Conservation (phyloP, 441 rosid genomes). For the Jatropha multifida region DNA sequence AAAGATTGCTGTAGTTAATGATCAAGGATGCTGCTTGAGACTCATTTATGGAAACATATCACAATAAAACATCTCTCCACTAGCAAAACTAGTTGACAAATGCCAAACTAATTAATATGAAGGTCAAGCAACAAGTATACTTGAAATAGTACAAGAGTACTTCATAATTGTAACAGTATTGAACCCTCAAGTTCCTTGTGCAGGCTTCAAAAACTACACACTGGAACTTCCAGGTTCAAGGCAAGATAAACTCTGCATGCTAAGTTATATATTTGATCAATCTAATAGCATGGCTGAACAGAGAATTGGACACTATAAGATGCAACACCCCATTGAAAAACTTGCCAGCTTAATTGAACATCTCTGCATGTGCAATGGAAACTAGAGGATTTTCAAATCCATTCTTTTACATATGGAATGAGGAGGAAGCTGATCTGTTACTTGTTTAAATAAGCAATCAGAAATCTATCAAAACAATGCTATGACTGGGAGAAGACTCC, state of each 20-base stretch:
- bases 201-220: background rate
- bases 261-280: background rate
- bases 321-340: background rate
- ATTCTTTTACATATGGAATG: background rate
- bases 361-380: slow-evolving; percentile 7
- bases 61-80: background rate
- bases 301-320: background rate
- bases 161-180: background rate
- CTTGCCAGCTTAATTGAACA: background rate
- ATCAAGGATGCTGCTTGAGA: background rate
- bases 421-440: background rate
- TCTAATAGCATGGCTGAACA: background rate
- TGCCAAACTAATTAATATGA: background rate
- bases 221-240: background rate
- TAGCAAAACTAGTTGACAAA: background rate
- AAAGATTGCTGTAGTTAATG: background rate
- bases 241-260: background rate
- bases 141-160: background rate
- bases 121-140: background rate
- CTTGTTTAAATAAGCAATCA: background rate
- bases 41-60: background rate
- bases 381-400: background rate
- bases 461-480: background rate
- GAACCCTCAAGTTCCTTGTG: background rate
- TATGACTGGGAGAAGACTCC: background rate